Evolutionary conservation across 2,329 filamentous ascomycete genomes (phyloP), one percentile per base, ranked within the genome.

Genomic region (Penicillium palitans): DNA sequence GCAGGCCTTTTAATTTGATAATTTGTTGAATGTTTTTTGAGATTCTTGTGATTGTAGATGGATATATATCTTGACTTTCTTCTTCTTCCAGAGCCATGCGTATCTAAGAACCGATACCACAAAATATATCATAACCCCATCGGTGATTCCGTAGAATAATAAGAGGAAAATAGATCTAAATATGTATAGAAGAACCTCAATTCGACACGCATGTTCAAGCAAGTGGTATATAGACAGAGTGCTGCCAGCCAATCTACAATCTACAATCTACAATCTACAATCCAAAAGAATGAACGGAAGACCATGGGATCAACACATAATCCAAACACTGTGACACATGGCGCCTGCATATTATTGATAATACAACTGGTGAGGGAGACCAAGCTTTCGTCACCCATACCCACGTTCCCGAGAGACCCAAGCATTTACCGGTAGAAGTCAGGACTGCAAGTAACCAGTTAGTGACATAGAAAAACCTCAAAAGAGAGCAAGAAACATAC

Each of bases 341-440:
- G 50, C 48, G 55, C 33, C 55, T 57, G 49, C 55, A 60, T 59
- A 66, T 61, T 62, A 63, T 65, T 68, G 64, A 68, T 70, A 64
- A 67, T 73, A 73, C 67, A 71, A 63, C 66, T 58, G 64, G 60
- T 53, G 60, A 56, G 61, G 57, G 24, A 58, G 13, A 54, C 58
- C 57, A 64, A 60, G 61, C 61, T 61, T 66, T 65, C 59, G 63
- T 61, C 66, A 65, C 63, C 55, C 50, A 49, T 58, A 61, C 56
- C 40, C 57, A 50, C 47, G 17, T 53, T 29, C 27, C 48, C 40
- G 17, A 35, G 40, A 35, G 8, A 52, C 42, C 35, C 49, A 42
- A 25, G 19, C 8, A 57, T 60, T 70, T 74, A 78, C 63, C 90
- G 91, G 84, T 96, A 96, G 79, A 96, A 97, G 76, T 97, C 93